phyloP scores from a whole-genome alignment of 805 yeast species.

The Candida boidinii region DNA sequence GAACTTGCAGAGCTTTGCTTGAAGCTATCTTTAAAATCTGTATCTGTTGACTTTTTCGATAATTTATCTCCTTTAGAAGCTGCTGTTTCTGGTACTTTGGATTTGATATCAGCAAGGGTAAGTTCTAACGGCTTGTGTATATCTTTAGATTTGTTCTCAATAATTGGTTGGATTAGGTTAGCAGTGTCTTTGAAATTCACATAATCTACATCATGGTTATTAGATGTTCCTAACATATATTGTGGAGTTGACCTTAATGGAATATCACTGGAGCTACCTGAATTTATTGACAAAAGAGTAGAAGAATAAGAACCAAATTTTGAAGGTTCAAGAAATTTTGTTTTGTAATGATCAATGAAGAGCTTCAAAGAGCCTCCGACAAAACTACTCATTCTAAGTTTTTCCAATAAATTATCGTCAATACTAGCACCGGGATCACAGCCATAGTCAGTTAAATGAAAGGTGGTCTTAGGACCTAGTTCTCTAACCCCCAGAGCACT shows the following conservation, averaged over 20 bases:
- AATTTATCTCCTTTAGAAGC: no score
- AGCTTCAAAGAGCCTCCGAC: slow-evolving; percentile 17
- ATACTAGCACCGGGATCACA: slow-evolving; percentile 48
- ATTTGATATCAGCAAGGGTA: no score
- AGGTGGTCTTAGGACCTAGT: slow-evolving; percentile 27
- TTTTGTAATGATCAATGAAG: slow-evolving; percentile 8
- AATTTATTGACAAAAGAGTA: no score
- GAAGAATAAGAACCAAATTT: no score
- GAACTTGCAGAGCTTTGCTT: no score
- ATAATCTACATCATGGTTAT: no score
- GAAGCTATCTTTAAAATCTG: no score
- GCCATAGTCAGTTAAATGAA: slow-evolving; percentile 65
- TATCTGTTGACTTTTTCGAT: no score
- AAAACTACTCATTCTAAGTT: slow-evolving; percentile 27
- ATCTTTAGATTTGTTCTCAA: slow-evolving; percentile 9
- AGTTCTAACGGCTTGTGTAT: not conserved
- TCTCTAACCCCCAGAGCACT: slow-evolving; percentile 26
- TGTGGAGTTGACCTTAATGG: slow-evolving; percentile 64
- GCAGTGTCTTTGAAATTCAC: slow-evolving; percentile 42
- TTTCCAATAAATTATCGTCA: slow-evolving; percentile 37
- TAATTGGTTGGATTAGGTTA: slow-evolving; percentile 12
- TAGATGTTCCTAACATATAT: slow-evolving; percentile 44
- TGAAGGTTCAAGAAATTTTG: not conserved
- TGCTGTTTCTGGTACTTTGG: no score
- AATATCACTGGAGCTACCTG: no score